Evolutionary conservation across 345 rosid genomes (phyloP).

Genomic region (Eucalyptus marginata): DNA sequence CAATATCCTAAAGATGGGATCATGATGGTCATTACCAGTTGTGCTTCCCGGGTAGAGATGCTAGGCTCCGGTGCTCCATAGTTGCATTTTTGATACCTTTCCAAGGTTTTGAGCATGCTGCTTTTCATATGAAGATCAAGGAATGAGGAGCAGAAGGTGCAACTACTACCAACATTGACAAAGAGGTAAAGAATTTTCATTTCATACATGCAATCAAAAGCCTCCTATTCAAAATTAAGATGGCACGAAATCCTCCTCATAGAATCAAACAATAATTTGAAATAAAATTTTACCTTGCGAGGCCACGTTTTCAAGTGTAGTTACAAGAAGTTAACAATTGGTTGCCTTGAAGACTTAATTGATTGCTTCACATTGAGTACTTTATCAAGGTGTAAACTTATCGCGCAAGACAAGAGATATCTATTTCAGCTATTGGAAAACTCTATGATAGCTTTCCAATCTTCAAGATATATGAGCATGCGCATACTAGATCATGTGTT

Average conservation of each 20-base stretch:
- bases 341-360: background rate
- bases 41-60: slow-evolving; percentile 73
- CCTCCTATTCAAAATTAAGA: background rate
- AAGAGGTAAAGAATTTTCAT: background rate
- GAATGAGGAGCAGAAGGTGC: background rate
- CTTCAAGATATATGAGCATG: background rate
- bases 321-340: background rate
- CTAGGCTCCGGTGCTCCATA: slow-evolving; percentile 92
- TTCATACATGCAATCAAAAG: background rate
- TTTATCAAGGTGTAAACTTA: background rate
- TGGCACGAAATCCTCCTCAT: background rate
- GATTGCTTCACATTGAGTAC: background rate
- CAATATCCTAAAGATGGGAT: background rate
- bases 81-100: slow-evolving; percentile 96
- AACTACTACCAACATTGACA: background rate
- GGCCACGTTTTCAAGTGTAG: background rate
- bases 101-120: slow-evolving; percentile 91
- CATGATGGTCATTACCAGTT: slow-evolving; percentile 25
- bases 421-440: background rate
- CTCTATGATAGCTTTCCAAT: background rate
- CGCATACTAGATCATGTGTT: background rate
- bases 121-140: background rate
- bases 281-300: background rate
- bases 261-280: background rate
- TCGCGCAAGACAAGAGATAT: background rate